Evolutionary conservation across 2,329 filamentous ascomycete genomes (phyloP), one percentile per base, ranked within the genome.

Genomic region (Penicillium frequentans): DNA sequence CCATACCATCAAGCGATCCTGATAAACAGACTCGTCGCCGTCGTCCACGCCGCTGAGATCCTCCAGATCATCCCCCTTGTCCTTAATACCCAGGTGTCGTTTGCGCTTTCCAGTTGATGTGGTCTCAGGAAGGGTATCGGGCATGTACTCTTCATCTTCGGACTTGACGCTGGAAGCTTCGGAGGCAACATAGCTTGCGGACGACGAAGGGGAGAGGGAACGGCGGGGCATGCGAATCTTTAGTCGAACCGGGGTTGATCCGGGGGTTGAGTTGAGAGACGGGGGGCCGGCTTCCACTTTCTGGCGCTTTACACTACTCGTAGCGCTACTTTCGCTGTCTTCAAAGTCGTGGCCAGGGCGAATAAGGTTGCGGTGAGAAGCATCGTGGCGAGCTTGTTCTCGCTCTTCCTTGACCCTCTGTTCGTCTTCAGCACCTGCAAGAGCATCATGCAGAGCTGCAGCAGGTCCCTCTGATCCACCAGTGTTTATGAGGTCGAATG

Each of bases 21-120:
- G 89, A 70, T 96, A 99, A 21, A 92, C 81, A 0, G 81, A 77
- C 71, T 97, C 93, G 58, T 96, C 89, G 0, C 95, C 96, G 72
- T 99, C 95, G 67, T 99, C 95, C 21, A 97, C 75, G 2, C 84
- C 84, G 13, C 82, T 79, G 29, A 88, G 73, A 64, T 87, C 84
- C 63, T 86, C 83, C 8, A 82, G 58, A 65, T 77, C 35, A 65
- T 70, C 45, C 64, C 72, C 10, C 19, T 65, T 74, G 80, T 19
- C 44, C 63, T 66, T n/a, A 55, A 42, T 5, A 13, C 21, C 39
- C 19, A 42, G 11, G 6, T 58, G 35, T 60, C 23, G 55, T 47
- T 67, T 68, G 48, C 64, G 61, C 31, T 65, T 66, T 44, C 55
- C 55, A 50, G 49, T 51, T 8, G 47, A 46, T 14, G 54, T 56